Evolutionary conservation across 441 rosid genomes (phyloP), one percentile per base, ranked within the genome.

Genomic region (Jatropha multifida): DNA sequence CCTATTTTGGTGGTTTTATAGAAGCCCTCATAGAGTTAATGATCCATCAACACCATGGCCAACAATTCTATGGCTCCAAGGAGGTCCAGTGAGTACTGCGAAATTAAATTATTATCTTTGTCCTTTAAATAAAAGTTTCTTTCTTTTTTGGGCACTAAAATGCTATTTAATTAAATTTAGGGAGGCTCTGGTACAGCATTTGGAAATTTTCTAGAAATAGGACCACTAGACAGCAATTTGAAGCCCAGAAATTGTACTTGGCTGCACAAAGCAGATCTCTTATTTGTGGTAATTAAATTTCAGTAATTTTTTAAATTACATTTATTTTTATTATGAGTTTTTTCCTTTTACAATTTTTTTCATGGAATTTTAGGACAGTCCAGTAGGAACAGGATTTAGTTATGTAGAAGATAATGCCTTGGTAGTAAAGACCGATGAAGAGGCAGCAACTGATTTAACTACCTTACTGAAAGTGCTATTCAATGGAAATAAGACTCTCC

Each of bases 351-450:
- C 0, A 8, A 15, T 0, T 0, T 13, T 63, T 63, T 70, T 12
- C 38, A 4, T 59, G 65, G 65, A 69, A 68, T 74, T 51, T 60
- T 60, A 84, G 87, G 89, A 84, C 63, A 82, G 73, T 74, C 89
- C 89, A 54, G 86, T 82, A 13, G 86, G 79, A n/a, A 81, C 86
- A 71, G 89, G 89, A 0, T 86, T 80, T 69, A 86, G 89, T 69
- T 84, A 82, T 40, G 81, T 76, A 12, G 89, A 86, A 69, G 71
- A 84, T n/a, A 7, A 79, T 67, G 26, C 64, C 7, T 71, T 84
- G 79, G 61, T 74, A 51, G 85, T 81, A 27, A 81, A 27, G 44
- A 83, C 80, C 13, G 89, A 86, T 74, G 75, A 71, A 20, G 89
- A 83, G 56, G 82, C 89, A 65, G 89, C 89, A 58, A 76, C 76